These are phyloP conservation scores for Oryza glumipatula DNA, from an alignment of 176 grass and related monocot genomes.

Conservation along the genomic window DNA sequence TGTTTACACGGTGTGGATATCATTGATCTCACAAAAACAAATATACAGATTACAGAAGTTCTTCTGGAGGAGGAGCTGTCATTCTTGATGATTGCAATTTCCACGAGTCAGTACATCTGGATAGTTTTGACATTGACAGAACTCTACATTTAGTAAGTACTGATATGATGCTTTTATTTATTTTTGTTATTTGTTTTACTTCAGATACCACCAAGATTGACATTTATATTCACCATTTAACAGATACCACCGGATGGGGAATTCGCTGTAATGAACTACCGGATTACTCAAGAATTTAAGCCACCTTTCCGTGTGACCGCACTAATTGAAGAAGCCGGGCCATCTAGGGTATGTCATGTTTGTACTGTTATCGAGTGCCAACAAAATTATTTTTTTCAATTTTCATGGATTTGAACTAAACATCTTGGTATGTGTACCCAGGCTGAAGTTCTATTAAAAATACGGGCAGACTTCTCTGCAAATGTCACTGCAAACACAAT, in stretches of 20 bases:
- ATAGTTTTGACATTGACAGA: conserved; percentile 95
- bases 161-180: conserved; percentile 23
- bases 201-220: neutral
- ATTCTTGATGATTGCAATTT: conserved; percentile 99
- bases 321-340: conserved; percentile 96
- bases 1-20: conserved; percentile 15
- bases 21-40: conserved; percentile 31
- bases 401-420: conserved; percentile 23
- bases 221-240: conserved; percentile 30
- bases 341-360: conserved; percentile 60
- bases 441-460: conserved; percentile 95
- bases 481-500: conserved; percentile 94
- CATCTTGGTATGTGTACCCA: conserved; percentile 38
- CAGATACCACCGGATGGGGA: conserved; percentile 98
- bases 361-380: conserved; percentile 35
- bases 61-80: conserved; percentile 79
- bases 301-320: conserved; percentile 82
- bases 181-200: neutral
- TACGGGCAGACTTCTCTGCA: conserved; percentile 90
- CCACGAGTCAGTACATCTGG: conserved; percentile 95
- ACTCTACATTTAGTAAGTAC: conserved; percentile 82
- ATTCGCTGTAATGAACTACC: conserved; percentile 98
- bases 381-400: conserved; percentile 20
- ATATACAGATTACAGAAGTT: conserved; percentile 88
- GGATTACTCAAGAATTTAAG: conserved; percentile 98